phyloP scores from a whole-genome alignment of 805 yeast species.

The Pichia thaimueangensis region DNA sequence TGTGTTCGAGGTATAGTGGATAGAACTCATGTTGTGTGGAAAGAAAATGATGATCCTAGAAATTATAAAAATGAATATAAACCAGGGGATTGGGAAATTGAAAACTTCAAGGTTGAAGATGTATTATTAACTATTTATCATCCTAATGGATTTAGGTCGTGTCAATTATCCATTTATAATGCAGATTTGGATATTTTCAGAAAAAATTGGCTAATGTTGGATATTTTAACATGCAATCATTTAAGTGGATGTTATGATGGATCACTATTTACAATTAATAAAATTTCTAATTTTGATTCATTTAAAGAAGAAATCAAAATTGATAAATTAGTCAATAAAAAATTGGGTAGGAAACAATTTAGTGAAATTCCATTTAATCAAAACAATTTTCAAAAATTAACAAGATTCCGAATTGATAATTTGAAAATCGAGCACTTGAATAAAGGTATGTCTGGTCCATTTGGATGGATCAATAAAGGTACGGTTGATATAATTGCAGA shows the following conservation, averaged over 20 bases:
- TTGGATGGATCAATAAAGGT: conserved; percentile 95
- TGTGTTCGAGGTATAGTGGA: conserved; percentile 93
- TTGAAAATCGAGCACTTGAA: conserved; percentile 84
- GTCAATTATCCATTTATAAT: conserved; percentile 80
- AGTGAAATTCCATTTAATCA: conserved; percentile 13
- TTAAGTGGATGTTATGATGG: conserved; percentile 91
- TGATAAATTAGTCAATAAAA: conserved; percentile 20
- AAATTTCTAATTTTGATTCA: conserved; percentile 55
- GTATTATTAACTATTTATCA: conserved; percentile 75
- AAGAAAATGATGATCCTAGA: conserved; percentile 73
- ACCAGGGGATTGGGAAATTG: conserved; percentile 93
- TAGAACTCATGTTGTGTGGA: conserved; percentile 81
- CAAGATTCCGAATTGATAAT: conserved; percentile 78
- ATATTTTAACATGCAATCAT: conserved; percentile 73
- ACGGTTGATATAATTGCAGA: conserved; percentile 92
- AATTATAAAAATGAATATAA: conserved; percentile 64
- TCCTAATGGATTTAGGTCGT: conserved; percentile 75
- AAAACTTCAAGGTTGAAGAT: conserved; percentile 76
- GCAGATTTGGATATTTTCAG: conserved; percentile 75
- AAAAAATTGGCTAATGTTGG: conserved; percentile 91
- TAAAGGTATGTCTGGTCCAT: conserved; percentile 86
- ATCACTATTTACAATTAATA: conserved; percentile 86
- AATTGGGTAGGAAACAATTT: conserved; percentile 16
- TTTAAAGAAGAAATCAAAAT: conserved; percentile 30
- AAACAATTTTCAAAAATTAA: conserved; percentile 40